These are phyloP conservation scores for Leccinum arenicola DNA, from an alignment of 768 basidiomycete species.

Conservation along the genomic window DNA sequence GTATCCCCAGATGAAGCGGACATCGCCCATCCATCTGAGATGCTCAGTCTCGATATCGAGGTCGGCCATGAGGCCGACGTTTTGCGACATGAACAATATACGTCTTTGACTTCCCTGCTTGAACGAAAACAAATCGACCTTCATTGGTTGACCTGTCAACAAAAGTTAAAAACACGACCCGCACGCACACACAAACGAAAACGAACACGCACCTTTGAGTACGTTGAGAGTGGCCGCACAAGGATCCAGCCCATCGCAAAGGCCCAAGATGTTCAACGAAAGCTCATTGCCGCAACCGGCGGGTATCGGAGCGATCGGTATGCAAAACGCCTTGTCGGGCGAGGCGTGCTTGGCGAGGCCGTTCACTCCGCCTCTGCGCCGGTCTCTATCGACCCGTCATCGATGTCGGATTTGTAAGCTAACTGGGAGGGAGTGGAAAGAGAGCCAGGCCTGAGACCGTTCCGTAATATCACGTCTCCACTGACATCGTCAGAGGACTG, in stretches of 20 bases:
- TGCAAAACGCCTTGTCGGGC: conserved; percentile 56
- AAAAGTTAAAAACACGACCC: background rate
- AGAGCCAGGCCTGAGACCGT: no score
- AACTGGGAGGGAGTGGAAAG: no score
- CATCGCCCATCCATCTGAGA: conserved; percentile 83
- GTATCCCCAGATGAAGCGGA: conserved; percentile 72
- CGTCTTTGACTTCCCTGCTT: conserved; percentile 59
- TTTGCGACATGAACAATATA: conserved; percentile 82
- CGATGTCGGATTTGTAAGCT: no score
- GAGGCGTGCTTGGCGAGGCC: conserved; percentile 69
- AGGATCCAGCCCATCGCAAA: conserved; percentile 68
- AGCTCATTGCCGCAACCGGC: conserved; percentile 81
- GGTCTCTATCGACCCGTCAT: no score
- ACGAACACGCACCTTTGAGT: conserved; percentile 57
- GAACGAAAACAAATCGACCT: conserved; percentile 76
- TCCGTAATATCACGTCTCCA: no score
- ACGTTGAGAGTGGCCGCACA: conserved; percentile 70
- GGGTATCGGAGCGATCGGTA: conserved; percentile 77
- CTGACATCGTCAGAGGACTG: no score
- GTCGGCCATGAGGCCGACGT: conserved; percentile 82
- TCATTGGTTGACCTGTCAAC: conserved; percentile 62
- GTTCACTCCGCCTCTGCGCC: conserved; percentile 43
- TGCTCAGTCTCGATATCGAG: conserved; percentile 81
- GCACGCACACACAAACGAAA: conserved; percentile 26
- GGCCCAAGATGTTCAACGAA: conserved; percentile 69